Evolutionary conservation across 768 basidiomycete genomes (phyloP).

Genomic region (Boletus sp.): DNA sequence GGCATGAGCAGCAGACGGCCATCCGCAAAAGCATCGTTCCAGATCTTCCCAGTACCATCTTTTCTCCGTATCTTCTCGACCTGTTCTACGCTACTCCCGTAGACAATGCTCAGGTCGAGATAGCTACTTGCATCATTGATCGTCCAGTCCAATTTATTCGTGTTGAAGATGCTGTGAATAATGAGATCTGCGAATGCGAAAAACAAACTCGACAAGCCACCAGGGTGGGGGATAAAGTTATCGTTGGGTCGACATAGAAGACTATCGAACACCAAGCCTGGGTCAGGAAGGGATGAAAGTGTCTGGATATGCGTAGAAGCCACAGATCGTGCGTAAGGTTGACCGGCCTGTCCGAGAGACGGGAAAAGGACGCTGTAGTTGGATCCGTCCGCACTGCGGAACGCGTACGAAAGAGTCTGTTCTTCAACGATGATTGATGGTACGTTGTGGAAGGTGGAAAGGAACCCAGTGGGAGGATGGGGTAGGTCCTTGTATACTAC

Average conservation of each 20-base stretch:
- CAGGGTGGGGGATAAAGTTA: constrained; percentile 54
- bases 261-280: constrained; percentile 68
- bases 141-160: constrained; percentile 43
- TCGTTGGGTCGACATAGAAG: constrained; percentile 45
- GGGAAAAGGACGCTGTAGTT: constrained; percentile 57
- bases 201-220: constrained; percentile 69
- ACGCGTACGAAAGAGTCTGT: constrained; percentile 44
- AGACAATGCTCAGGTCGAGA: constrained; percentile 72
- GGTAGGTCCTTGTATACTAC: constrained; percentile 79
- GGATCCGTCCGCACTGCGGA: constrained; percentile 58
- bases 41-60: constrained; percentile 68
- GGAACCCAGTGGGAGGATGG: constrained; percentile 63
- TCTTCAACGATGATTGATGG: not conserved
- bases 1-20: constrained; percentile 66
- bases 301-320: constrained; percentile 46
- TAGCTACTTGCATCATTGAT: constrained; percentile 71
- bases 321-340: constrained; percentile 69
- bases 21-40: constrained; percentile 71
- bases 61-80: constrained; percentile 52
- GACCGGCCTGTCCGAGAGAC: constrained; percentile 54
- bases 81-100: constrained; percentile 55
- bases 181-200: constrained; percentile 79
- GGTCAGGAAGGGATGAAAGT: constrained; percentile 53
- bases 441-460: constrained; percentile 27
- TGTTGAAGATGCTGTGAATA: constrained; percentile 72